These are phyloP conservation scores for Plasmopara viticola DNA, from an alignment of 352 stramenopile genomes.

Conservation along the genomic window DNA sequence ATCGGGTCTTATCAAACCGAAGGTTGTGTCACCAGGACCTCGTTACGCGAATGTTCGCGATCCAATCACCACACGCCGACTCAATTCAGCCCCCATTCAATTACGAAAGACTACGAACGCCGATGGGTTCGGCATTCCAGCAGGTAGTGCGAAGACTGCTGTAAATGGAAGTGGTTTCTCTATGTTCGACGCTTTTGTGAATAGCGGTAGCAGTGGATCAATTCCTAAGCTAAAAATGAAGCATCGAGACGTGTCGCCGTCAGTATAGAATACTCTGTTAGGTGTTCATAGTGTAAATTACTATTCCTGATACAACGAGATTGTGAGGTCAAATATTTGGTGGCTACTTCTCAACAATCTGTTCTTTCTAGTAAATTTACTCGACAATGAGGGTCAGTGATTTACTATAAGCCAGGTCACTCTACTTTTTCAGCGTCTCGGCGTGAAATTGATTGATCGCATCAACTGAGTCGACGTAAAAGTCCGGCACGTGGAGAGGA, in stretches of 20 bases:
- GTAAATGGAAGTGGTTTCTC: constrained; percentile 23
- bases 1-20: constrained; percentile 20
- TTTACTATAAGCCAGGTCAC: background rate
- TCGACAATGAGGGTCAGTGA: background rate
- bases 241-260: constrained; percentile 16
- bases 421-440: constrained; percentile 34
- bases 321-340: background rate
- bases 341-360: background rate
- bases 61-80: constrained; percentile 23
- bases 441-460: constrained; percentile 62
- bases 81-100: constrained; percentile 34
- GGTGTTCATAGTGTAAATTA: constrained; percentile 28
- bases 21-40: constrained; percentile 18
- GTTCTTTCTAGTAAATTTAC: background rate
- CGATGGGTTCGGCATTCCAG: constrained; percentile 30
- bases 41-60: constrained; percentile 10
- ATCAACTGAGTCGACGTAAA: constrained; percentile 67
- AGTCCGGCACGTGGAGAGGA: constrained; percentile 47
- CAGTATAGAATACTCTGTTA: constrained; percentile 12
- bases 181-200: constrained; percentile 78
- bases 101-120: constrained; percentile 37
- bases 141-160: constrained; percentile 13
- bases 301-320: background rate
- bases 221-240: constrained; percentile 53
- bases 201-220: constrained; percentile 26